These are phyloP conservation scores for Diaporthe batatas DNA, from an alignment of 2,329 filamentous ascomycete genomes.

Conservation along the genomic window DNA sequence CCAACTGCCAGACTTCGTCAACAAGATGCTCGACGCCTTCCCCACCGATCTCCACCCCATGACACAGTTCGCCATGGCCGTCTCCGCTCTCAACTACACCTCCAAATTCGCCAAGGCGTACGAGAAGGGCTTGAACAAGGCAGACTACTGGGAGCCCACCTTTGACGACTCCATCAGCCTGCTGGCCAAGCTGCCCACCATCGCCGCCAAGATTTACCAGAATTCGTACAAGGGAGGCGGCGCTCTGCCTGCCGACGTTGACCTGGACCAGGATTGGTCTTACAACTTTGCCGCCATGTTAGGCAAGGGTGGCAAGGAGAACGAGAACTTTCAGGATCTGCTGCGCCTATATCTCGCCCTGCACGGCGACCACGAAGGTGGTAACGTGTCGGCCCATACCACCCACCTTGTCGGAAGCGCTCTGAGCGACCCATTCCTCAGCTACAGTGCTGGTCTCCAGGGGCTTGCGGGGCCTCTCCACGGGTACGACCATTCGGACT, in stretches of 20 bases:
- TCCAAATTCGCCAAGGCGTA: slow-evolving; percentile 95
- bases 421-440: slow-evolving; percentile 93
- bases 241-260: slow-evolving; percentile 80
- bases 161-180: slow-evolving; percentile 96
- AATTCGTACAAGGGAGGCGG: slow-evolving; percentile 84
- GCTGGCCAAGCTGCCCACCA: slow-evolving; percentile 94
- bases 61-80: slow-evolving; percentile 96
- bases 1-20: slow-evolving; percentile 83
- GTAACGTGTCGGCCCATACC: slow-evolving; percentile 95
- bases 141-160: slow-evolving; percentile 98
- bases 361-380: slow-evolving; percentile 97
- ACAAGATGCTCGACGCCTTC: slow-evolving; percentile 90
- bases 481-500: slow-evolving; percentile 61
- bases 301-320: slow-evolving; percentile 87
- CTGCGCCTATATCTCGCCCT: slow-evolving; percentile 94
- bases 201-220: slow-evolving; percentile 98
- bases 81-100: slow-evolving; percentile 95
- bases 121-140: slow-evolving; percentile 90
- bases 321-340: slow-evolving; percentile 95
- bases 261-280: slow-evolving; percentile 92
- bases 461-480: slow-evolving; percentile 95
- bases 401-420: slow-evolving; percentile 96
- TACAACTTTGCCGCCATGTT: slow-evolving; percentile 99
- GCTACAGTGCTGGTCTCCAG: slow-evolving; percentile 94
- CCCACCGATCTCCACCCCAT: slow-evolving; percentile 94